Base-by-base conservation (phyloP, 768 basidiomycete species). In the Cystofilobasidium ferigula region DNA sequence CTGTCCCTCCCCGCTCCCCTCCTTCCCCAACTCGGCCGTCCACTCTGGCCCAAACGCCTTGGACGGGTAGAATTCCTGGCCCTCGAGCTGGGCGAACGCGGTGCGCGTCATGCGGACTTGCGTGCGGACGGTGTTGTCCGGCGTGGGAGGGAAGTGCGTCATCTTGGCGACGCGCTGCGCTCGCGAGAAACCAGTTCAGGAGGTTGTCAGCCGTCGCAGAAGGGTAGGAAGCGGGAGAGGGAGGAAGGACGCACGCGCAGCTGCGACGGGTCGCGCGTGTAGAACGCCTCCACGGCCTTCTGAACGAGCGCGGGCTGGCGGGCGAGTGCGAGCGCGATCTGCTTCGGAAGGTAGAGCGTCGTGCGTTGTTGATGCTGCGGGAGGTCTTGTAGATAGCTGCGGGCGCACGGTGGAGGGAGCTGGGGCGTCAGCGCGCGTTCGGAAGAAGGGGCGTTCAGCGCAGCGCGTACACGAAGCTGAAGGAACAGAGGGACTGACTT, bases 61-160 rank as follows among this genome's bases (percentile, higher is more conserved):
- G 1, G 93, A 91, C 6, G 94, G 87, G 73, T 85, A 86, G 74
- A 98, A 97, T 63, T 84, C 88, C 76, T 98, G 95, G 8, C 91
- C 88, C 40, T 86, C 75, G 32, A 98, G 78, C 72, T 98, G 95
- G 9, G 95, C 95, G 75, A 95, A 99, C 1, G 91, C 88, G 0
- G 89, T 87, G 60, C 92, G 82, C 2, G 94, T 95, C 82, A 94
- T 82, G 64, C 77, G 83, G 16, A 94, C 81, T 0, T 82, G 80
- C 2, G 81, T 79, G 20, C 88, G 79, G 8, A 84, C 77, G 7
- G 80, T 79, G 3, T 62, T 45, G 28, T 54, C 57, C 0, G 86
- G 80, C 28, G 81, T 77, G 18, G 94, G 92, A 6, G 89, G 83
- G 74, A 98, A 98, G 61, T 89, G 84, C 4, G 85, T 76, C 93